Base-by-base conservation (phyloP, 2,329 filamentous ascomycete genomes). In the Dactylellina sp. region DNA sequence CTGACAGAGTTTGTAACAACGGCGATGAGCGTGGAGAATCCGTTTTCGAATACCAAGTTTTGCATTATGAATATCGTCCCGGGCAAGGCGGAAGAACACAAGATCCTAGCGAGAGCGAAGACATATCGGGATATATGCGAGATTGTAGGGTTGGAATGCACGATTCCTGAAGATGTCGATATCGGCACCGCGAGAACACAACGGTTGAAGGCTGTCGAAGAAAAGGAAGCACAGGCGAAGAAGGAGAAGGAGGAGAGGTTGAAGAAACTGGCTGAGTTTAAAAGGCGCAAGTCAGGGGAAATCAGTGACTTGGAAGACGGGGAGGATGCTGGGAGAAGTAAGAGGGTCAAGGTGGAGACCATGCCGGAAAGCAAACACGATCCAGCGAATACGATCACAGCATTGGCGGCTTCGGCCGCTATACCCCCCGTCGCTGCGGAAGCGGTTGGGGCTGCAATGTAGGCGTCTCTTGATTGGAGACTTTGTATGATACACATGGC, bases 1-100 rank as follows among this genome's bases (percentile, higher is more conserved):
- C 91, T 91, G 1, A 85, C 87, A 75, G 85, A 89, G 76, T 98
- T 97, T 80, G 80, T 98, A 76, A 86, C 86, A 75, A 86, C 86
- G 32, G 86, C 89, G 28, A 84, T 99, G 78, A 88, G 91, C 64
- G 88, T 92, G 11, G 89, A 94, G 80, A 98, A 99, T 81, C 88
- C 89, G 75, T 95, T 89, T 81, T 90, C 91, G 47, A 99, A 99
- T 82, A 97, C 93, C 3, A 99, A 99, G 81, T 99, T 91, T 80
- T 75, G 71, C n/a, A 20, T 70, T 6, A 14, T 75, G 56, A 84
- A 95, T 32, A 87, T 99, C 87, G 87, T 44, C 92, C 97, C 80
- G 86, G 97, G 81, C 88, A 98, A 22, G 92, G 93, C 0, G 92
- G 83, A 86, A 40, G 84, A 83, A 0, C 91, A 90, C 80, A 84